phyloP scores from a whole-genome alignment of 306 rosid genomes.

The Geum urbanum region DNA sequence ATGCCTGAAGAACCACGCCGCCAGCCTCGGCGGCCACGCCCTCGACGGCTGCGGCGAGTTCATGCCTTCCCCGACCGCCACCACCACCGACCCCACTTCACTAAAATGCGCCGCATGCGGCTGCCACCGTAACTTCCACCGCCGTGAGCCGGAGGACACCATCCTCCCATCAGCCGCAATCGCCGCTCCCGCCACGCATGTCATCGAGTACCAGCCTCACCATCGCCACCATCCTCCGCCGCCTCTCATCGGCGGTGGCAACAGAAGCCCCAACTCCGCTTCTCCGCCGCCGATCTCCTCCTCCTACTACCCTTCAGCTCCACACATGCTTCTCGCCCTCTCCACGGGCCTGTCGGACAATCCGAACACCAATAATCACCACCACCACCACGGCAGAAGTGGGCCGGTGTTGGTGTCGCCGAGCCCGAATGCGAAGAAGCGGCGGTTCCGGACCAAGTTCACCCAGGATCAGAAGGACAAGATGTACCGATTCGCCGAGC shows the following conservation, averaged over 20 bases:
- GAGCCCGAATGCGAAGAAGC: conserved; percentile 38
- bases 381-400: neutral
- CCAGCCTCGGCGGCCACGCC: conserved; percentile 78
- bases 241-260: conserved; percentile 15
- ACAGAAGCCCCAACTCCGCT: conserved; percentile 70
- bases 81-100: conserved; percentile 63
- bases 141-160: conserved; percentile 83
- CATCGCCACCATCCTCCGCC: conserved; percentile 61
- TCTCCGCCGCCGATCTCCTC: conserved; percentile 99
- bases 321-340: conserved; percentile 87
- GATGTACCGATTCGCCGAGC: conserved; percentile 76
- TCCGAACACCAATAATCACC: neutral
- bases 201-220: conserved; percentile 76
- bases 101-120: conserved; percentile 96
- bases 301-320: conserved; percentile 84
- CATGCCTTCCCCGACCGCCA: conserved; percentile 70
- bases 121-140: conserved; percentile 97
- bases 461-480: conserved; percentile 76
- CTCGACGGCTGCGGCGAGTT: conserved; percentile 94
- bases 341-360: conserved; percentile 39
- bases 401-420: conserved; percentile 11
- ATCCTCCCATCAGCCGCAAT: neutral
- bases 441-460: conserved; percentile 78
- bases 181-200: conserved; percentile 33
- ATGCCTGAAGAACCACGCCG: conserved; percentile 91